phyloP scores from a whole-genome alignment of 2,329 filamentous ascomycete genomes.

The Fusarium sp. region DNA sequence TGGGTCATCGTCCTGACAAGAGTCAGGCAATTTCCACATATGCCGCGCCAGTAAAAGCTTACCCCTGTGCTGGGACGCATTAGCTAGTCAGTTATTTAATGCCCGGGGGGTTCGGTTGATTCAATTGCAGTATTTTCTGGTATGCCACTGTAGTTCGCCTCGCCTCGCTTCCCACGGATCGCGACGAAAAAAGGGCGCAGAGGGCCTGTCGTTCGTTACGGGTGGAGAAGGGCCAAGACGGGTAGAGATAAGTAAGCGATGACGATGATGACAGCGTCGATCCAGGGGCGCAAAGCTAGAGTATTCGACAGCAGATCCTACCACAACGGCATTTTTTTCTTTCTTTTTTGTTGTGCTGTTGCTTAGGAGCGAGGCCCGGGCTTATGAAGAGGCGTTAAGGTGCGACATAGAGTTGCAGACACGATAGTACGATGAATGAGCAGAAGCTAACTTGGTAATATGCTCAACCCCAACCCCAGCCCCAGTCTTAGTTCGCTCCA shows the following conservation, averaged over 20 bases:
- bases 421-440: conserved; percentile 30
- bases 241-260: conserved; percentile 39
- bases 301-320: conserved; percentile 10
- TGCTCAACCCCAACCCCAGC: conserved; percentile 18
- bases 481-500: conserved; percentile 3
- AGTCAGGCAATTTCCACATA: conserved; percentile 40
- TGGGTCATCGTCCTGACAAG: conserved; percentile 23
- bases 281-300: conserved; percentile 28
- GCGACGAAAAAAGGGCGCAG: conserved; percentile 7
- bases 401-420: conserved; percentile 31
- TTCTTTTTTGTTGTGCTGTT: neutral
- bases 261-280: conserved; percentile 43
- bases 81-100: conserved; percentile 12
- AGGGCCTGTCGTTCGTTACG: conserved; percentile 29
- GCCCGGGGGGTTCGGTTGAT: conserved; percentile 12
- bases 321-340: conserved; percentile 1
- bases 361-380: conserved; percentile 18
- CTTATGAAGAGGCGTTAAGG: conserved; percentile 36
- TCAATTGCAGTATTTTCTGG: conserved; percentile 6
- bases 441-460: conserved; percentile 11
- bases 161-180: conserved; percentile 4
- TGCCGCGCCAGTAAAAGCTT: conserved; percentile 31
- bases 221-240: conserved; percentile 34
- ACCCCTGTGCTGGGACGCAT: conserved; percentile 31
- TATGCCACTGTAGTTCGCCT: conserved; percentile 7